Conservation (phyloP, 345 rosid species). For the Corchorus olitorius region DNA sequence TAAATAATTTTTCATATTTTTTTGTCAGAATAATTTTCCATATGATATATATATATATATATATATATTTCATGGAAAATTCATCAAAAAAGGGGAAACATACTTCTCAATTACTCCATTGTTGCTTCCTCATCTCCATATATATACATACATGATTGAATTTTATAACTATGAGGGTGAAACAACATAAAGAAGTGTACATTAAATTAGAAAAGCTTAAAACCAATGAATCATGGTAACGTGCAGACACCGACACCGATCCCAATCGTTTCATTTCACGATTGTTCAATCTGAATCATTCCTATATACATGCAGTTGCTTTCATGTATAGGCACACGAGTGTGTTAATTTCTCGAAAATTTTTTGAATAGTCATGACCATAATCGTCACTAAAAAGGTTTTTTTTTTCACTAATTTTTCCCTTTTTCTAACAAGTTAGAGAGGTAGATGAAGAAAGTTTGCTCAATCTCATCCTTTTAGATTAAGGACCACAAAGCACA, state of each 20-base stretch:
- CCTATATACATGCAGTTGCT: background rate
- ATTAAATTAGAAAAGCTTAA: background rate
- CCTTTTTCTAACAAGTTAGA: background rate
- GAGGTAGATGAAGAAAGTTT: background rate
- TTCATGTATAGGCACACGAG: slow-evolving; percentile 6
- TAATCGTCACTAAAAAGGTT: background rate
- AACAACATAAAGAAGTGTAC: background rate
- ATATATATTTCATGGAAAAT: background rate
- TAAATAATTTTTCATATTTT: too few species aligned
- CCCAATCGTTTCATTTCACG: background rate
- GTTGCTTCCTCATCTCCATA: background rate
- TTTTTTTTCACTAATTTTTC: too few species aligned
- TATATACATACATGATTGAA: background rate
- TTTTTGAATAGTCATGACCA: background rate
- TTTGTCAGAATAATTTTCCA: too few species aligned
- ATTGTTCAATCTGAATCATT: background rate
- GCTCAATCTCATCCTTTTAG: background rate
- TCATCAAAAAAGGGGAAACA: background rate
- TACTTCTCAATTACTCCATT: background rate
- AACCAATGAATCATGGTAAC: background rate
- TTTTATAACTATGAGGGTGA: background rate
- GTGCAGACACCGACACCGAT: background rate
- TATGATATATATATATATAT: too few species aligned
- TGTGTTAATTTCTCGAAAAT: background rate
- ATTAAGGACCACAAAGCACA: slow-evolving; percentile 10